Percentiles rank a stretch among this genome's conserved stretches.
phyloP scores from a whole-genome alignment of 805 yeast genomes.

The Yarrowia sp. region DNA sequence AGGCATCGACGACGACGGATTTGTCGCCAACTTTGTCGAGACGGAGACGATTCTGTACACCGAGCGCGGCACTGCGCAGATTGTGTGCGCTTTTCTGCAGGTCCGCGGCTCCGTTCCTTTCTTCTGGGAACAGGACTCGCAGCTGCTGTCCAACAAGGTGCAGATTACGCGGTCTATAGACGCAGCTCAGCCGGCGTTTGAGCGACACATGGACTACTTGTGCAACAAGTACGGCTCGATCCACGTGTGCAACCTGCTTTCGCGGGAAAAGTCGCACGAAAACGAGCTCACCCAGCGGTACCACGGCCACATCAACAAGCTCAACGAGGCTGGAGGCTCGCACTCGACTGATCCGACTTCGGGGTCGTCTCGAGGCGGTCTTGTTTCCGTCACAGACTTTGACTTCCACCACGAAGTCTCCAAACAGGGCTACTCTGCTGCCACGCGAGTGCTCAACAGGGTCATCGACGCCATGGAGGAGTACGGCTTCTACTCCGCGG shows the following conservation, averaged over 20 bases:
- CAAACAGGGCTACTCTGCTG: conserved; percentile 85
- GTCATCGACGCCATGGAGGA: conserved; percentile 65
- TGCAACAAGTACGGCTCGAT: conserved; percentile 79
- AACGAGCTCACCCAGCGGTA: conserved; percentile 67
- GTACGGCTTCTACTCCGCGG: conserved; percentile 81
- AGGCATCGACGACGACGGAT: conserved; percentile 92
- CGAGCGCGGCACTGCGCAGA: conserved; percentile 32
- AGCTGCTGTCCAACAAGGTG: conserved; percentile 86
- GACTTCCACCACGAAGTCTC: conserved; percentile 94
- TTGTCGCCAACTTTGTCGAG: conserved; percentile 94
- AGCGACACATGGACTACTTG: conserved; percentile 70
- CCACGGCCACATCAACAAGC: conserved; percentile 51
- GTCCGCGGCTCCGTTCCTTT: conserved; percentile 95
- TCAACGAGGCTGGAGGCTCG: conserved; percentile 31
- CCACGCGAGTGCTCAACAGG: conserved; percentile 62
- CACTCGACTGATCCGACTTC: background rate
- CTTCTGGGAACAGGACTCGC: conserved; percentile 97
- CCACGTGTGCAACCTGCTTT: conserved; percentile 82
- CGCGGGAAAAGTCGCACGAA: conserved; percentile 71
- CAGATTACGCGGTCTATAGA: conserved; percentile 83
- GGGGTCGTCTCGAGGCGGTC: conserved; percentile 30
- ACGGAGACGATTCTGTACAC: conserved; percentile 75
- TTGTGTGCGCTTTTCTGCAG: conserved; percentile 75
- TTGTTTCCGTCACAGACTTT: conserved; percentile 68
- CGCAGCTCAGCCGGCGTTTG: conserved; percentile 89